phyloP scores from a whole-genome alignment of 306 rosid species.

The Erythrophleum fordii region DNA sequence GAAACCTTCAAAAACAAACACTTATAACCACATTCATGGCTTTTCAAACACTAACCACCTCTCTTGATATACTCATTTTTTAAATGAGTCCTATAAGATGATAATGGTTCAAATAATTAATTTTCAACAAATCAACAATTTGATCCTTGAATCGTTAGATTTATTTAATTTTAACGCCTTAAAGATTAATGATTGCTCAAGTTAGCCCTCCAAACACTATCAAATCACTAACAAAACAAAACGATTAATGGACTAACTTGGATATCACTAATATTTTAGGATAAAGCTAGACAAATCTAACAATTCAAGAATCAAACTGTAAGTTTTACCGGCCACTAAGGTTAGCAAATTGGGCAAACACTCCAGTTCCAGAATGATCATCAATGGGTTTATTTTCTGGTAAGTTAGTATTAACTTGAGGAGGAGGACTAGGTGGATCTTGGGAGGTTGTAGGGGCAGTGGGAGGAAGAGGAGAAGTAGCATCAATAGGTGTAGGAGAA shows the following conservation, averaged over 20 bases:
- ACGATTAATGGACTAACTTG: neutral
- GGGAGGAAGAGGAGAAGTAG: constrained; percentile 11
- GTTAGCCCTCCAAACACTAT: neutral
- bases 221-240: too few species aligned
- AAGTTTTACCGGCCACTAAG: constrained; percentile 72
- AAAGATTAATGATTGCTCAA: neutral
- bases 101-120: too few species aligned
- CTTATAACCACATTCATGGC: neutral
- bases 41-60: neutral
- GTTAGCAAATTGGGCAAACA: constrained; percentile 68
- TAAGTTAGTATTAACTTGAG: neutral
- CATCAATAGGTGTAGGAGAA: too few species aligned
- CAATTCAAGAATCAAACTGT: neutral
- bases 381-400: constrained; percentile 29
- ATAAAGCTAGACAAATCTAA: neutral
- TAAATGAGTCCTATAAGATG: neutral
- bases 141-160: neutral
- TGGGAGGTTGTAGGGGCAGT: constrained; percentile 29
- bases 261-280: neutral
- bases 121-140: neutral
- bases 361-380: constrained; percentile 74
- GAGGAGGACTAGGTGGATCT: neutral
- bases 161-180: neutral
- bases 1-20: constrained; percentile 2
- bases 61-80: constrained; percentile 22